phyloP scores from a whole-genome alignment of 371 early-diverging fungal species.

The Mucor ambiguus region DNA sequence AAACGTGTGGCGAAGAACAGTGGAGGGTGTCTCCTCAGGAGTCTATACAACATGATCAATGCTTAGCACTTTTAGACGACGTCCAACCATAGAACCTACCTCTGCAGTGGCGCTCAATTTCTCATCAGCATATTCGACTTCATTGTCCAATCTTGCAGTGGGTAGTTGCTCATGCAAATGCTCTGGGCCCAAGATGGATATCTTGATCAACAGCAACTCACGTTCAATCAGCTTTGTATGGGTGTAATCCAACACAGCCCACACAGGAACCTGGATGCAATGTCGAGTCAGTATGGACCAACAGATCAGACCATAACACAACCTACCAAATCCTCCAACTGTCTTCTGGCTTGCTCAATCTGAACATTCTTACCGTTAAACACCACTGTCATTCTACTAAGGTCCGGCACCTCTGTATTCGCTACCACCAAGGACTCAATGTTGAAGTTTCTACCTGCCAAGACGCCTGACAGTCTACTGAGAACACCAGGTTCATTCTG shows the following conservation, averaged over 20 bases:
- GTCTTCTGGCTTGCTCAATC: conserved; percentile 92
- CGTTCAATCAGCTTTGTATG: conserved; percentile 83
- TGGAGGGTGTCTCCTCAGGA: conserved; percentile 36
- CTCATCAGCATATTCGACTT: conserved; percentile 47
- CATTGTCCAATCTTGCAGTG: conserved; percentile 42
- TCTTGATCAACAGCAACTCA: conserved; percentile 90
- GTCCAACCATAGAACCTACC: conserved; percentile 6
- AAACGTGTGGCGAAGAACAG: conserved; percentile 67
- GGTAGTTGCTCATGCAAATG: conserved; percentile 60
- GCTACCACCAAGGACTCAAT: conserved; percentile 96
- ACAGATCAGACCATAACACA: background rate
- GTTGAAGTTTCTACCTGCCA: conserved; percentile 97
- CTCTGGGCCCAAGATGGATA: conserved; percentile 84
- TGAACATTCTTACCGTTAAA: conserved; percentile 82
- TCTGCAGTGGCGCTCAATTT: conserved; percentile 33
- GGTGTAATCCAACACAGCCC: conserved; percentile 97
- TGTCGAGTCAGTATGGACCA: background rate
- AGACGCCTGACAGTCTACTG: conserved; percentile 86
- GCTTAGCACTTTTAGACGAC: background rate
- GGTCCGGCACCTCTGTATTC: conserved; percentile 92
- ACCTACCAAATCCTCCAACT: conserved; percentile 89
- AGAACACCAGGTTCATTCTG: conserved; percentile 97
- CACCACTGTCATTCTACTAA: conserved; percentile 95
- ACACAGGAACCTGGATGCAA: conserved; percentile 78
- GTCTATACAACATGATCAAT: background rate